phyloP scores from a whole-genome alignment of 2,329 filamentous ascomycete species.

The Tolypocladium amazonense region DNA sequence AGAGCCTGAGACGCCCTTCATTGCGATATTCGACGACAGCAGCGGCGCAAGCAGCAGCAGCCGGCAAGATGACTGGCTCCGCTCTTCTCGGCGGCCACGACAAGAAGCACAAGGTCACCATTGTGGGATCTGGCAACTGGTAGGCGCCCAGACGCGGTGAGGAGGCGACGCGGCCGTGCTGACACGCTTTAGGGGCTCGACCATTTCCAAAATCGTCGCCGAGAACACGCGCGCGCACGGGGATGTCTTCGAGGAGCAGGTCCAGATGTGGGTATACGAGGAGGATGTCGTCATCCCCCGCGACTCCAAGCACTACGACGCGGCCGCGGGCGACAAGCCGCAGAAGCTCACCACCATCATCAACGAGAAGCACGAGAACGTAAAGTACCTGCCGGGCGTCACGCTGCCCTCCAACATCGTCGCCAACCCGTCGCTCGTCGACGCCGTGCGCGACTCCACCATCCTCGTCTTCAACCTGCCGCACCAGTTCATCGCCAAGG shows the following conservation, averaged over 20 bases:
- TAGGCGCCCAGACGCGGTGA: conserved; percentile 26
- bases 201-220: conserved; percentile 92
- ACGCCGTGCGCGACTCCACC: conserved; percentile 72
- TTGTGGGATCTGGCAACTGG: conserved; percentile 97
- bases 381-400: conserved; percentile 94
- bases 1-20: not conserved
- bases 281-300: conserved; percentile 71
- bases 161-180: not conserved
- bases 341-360: conserved; percentile 88
- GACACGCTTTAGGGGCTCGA: conserved; percentile 61
- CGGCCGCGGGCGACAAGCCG: conserved; percentile 49
- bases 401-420: conserved; percentile 71
- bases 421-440: conserved; percentile 70
- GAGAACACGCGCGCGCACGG: conserved; percentile 76
- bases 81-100: conserved; percentile 35
- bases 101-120: conserved; percentile 83
- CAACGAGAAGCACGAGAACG: conserved; percentile 88
- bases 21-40: conserved; percentile 1
- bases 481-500: conserved; percentile 87
- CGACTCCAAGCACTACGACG: conserved; percentile 62
- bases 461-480: conserved; percentile 94
- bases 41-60: not conserved
- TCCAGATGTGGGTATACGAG: conserved; percentile 99
- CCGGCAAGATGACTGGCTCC: conserved; percentile 20
- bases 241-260: conserved; percentile 73